Evolutionary conservation across 805 yeast genomes (phyloP).

Genomic region (Yarrowia divulgata): DNA sequence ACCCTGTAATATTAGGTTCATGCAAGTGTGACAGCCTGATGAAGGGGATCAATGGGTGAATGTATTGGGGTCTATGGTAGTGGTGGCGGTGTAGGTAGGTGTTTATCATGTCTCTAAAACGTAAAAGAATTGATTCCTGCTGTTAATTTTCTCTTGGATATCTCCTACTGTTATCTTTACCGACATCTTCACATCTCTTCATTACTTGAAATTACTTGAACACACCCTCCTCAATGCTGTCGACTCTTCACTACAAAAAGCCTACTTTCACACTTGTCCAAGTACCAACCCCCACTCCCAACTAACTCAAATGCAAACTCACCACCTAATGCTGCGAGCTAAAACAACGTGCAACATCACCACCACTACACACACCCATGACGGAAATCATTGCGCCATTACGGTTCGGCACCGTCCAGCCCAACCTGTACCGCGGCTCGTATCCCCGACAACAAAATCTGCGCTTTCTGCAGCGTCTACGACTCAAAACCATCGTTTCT

Average conservation of each 20-base stretch:
- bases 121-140: no score
- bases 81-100: no score
- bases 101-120: no score
- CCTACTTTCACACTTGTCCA: neutral
- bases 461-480: slow-evolving; percentile 68
- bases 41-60: no score
- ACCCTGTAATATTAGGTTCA: slow-evolving; percentile 12
- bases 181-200: no score
- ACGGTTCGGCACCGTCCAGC: slow-evolving; percentile 74
- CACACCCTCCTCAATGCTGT: no score
- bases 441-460: slow-evolving; percentile 81
- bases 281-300: neutral
- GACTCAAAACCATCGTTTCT: slow-evolving; percentile 75
- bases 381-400: slow-evolving; percentile 63
- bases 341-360: slow-evolving; percentile 12
- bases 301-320: neutral
- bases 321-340: slow-evolving; percentile 2
- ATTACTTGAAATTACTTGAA: no score
- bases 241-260: no score
- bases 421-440: slow-evolving; percentile 79
- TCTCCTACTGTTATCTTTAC: no score
- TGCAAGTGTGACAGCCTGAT: slow-evolving; percentile 33
- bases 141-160: no score
- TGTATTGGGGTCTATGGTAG: neutral
- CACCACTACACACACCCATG: slow-evolving; percentile 23